These are phyloP conservation scores for Pichia gijzeniarum DNA, from an alignment of 805 yeast genomes.

Conservation along the genomic window DNA sequence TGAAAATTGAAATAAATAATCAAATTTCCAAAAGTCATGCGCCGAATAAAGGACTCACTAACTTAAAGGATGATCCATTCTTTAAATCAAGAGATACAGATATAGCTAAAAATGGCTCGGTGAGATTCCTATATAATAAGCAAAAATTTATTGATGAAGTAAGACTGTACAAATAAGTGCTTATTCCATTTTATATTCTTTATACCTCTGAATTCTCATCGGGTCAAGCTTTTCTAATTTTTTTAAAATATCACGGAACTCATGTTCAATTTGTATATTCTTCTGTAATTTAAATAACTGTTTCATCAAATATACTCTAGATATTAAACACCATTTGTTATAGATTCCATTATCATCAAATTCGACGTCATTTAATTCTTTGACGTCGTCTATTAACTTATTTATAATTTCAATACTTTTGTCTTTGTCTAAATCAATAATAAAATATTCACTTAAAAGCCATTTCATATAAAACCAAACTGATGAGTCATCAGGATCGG, in stretches of 20 bases:
- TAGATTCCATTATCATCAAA: slow-evolving; percentile 56
- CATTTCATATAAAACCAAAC: slow-evolving; percentile 87
- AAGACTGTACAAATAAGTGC: slow-evolving; percentile 11
- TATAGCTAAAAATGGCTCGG: slow-evolving; percentile 26
- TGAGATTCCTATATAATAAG: slow-evolving; percentile 30
- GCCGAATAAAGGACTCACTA: slow-evolving; percentile 1
- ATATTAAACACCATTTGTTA: slow-evolving; percentile 72
- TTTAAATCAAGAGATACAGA: slow-evolving; percentile 28
- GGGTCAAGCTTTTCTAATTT: slow-evolving; percentile 55
- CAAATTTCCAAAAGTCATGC: slow-evolving; percentile 1
- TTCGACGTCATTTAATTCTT: slow-evolving; percentile 68
- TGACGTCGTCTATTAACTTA: slow-evolving; percentile 41
- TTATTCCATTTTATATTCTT: slow-evolving; percentile 24
- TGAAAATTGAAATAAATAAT: slow-evolving; percentile 25
- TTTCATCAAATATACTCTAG: slow-evolving; percentile 41
- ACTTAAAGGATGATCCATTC: slow-evolving; percentile 20
- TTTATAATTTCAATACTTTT: slow-evolving; percentile 34
- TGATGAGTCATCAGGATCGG: slow-evolving; percentile 92
- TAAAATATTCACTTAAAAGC: slow-evolving; percentile 48
- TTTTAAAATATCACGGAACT: slow-evolving; percentile 28
- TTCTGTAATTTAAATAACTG: slow-evolving; percentile 17
- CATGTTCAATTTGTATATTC: slow-evolving; percentile 2
- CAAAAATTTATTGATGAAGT: slow-evolving; percentile 24
- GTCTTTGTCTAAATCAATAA: slow-evolving; percentile 24
- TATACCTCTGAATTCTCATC: slow-evolving; percentile 53